phyloP scores from a whole-genome alignment of 83 land plant species.

The Larix sibirica region DNA sequence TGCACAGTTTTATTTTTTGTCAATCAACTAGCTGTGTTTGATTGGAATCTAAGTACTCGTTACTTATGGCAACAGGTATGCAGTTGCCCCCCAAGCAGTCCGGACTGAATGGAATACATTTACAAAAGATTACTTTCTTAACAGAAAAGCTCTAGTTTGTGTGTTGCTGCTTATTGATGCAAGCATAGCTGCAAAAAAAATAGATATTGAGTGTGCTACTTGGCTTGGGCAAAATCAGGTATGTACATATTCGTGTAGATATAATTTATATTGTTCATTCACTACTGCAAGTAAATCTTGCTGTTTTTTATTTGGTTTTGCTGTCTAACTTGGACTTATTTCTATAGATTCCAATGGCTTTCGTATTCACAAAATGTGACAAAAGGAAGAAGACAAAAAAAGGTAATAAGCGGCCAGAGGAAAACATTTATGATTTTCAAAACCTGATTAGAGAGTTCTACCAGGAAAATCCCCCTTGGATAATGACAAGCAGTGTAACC shows the following conservation, averaged over 20 bases:
- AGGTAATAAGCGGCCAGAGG: constrained; percentile 67
- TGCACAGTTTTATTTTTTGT: too few species aligned
- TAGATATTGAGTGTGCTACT: constrained; percentile 91
- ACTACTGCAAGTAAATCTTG: background rate
- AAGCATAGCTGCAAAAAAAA: constrained; percentile 82
- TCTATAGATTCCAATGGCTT: constrained; percentile 74
- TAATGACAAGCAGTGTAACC: constrained; percentile 91
- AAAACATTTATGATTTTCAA: constrained; percentile 73
- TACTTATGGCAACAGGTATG: constrained; percentile 54
- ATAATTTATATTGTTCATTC: too few species aligned
- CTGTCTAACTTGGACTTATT: too few species aligned
- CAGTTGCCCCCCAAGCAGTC: constrained; percentile 77
- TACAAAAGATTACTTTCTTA: constrained; percentile 92
- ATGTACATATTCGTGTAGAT: constrained; percentile 8
- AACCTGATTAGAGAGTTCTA: constrained; percentile 51
- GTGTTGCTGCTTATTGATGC: constrained; percentile 91
- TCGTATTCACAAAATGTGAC: constrained; percentile 97
- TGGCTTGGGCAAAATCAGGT: constrained; percentile 96
- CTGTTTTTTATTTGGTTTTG: background rate
- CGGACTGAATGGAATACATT: constrained; percentile 87
- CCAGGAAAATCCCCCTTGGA: constrained; percentile 78
- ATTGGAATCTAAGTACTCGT: too few species aligned
- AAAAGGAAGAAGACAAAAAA: constrained; percentile 69
- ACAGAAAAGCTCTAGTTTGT: constrained; percentile 68
- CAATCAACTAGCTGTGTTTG: too few species aligned